Evolutionary conservation across 192 early-diverging fungal genomes (phyloP).

Genomic region (Coemansia nantahalensis): DNA sequence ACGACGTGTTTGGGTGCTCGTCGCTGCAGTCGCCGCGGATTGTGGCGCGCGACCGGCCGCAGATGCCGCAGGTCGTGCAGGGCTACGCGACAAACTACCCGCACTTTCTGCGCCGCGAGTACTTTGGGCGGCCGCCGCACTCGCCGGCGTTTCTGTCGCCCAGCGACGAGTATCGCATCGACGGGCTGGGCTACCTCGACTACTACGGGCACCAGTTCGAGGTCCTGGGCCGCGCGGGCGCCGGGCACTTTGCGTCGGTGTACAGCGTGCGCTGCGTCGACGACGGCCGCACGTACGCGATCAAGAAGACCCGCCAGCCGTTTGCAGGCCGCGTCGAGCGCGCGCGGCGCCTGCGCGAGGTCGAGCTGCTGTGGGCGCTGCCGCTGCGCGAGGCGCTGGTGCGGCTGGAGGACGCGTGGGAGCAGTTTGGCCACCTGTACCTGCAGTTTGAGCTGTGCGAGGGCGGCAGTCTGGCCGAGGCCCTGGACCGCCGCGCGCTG

Average conservation of each 20-base stretch:
- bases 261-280: slow-evolving; percentile 67
- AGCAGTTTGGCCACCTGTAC: slow-evolving; percentile 83
- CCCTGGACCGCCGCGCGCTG: slow-evolving; percentile 22
- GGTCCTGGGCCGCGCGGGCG: slow-evolving; percentile 62
- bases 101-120: slow-evolving; percentile 40
- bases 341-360: slow-evolving; percentile 73
- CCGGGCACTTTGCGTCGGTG: slow-evolving; percentile 80
- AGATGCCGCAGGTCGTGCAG: slow-evolving; percentile 49
- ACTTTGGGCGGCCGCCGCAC: slow-evolving; percentile 25
- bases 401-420: slow-evolving; percentile 82
- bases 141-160: slow-evolving; percentile 44
- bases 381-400: slow-evolving; percentile 61
- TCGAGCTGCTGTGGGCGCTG: slow-evolving; percentile 72
- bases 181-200: slow-evolving; percentile 52
- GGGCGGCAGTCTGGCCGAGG: slow-evolving; percentile 62
- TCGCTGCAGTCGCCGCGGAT: slow-evolving; percentile 28
- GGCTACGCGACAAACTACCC: slow-evolving; percentile 51
- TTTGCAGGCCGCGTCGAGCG: slow-evolving; percentile 71
- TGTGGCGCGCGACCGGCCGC: slow-evolving; percentile 34
- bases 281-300: slow-evolving; percentile 67
- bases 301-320: slow-evolving; percentile 74
- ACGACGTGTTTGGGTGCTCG: slow-evolving; percentile 27
- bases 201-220: slow-evolving; percentile 74
- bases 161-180: slow-evolving; percentile 23
- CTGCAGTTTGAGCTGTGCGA: slow-evolving; percentile 88